Conservation (phyloP, 2,329 filamentous ascomycete genomes). For the Aquanectria penicillioides region DNA sequence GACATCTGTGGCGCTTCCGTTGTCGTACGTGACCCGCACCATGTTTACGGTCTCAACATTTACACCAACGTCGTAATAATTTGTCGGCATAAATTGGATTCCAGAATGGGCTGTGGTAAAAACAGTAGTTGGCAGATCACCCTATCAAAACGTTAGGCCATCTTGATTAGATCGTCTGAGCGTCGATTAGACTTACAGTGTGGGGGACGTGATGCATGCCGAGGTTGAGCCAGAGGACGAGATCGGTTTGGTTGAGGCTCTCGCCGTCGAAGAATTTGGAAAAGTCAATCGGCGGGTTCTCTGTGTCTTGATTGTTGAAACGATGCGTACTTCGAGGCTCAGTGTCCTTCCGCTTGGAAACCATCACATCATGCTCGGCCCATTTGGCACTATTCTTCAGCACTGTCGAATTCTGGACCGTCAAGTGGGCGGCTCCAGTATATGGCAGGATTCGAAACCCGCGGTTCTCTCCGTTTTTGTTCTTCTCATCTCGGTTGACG, state of each 20-base stretch:
- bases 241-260: conserved; percentile 47
- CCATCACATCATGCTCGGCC: conserved; percentile 49
- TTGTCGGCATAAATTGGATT: conserved; percentile 34
- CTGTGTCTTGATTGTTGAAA: conserved; percentile 49
- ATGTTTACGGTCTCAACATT: conserved; percentile 41
- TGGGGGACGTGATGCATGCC: conserved; percentile 57
- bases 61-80: conserved; percentile 51
- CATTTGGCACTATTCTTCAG: conserved; percentile 59
- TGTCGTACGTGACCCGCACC: conserved; percentile 49
- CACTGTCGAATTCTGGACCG: conserved; percentile 51
- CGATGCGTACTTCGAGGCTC: conserved; percentile 47
- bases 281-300: conserved; percentile 57
- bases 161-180: no score
- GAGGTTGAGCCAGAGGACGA: conserved; percentile 59
- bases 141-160: not conserved
- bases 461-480: conserved; percentile 58
- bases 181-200: not conserved
- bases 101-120: conserved; percentile 16
- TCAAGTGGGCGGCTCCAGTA: conserved; percentile 52
- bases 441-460: conserved; percentile 56
- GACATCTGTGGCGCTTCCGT: conserved; percentile 44
- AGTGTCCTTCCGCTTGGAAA: conserved; percentile 50
- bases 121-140: conserved; percentile 16
- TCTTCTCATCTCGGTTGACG: conserved; percentile 56
- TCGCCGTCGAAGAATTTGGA: conserved; percentile 55